Evolutionary conservation across 768 basidiomycete genomes (phyloP), one percentile per base, ranked within the genome.

Genomic region (Podaxis carcinomalis): DNA sequence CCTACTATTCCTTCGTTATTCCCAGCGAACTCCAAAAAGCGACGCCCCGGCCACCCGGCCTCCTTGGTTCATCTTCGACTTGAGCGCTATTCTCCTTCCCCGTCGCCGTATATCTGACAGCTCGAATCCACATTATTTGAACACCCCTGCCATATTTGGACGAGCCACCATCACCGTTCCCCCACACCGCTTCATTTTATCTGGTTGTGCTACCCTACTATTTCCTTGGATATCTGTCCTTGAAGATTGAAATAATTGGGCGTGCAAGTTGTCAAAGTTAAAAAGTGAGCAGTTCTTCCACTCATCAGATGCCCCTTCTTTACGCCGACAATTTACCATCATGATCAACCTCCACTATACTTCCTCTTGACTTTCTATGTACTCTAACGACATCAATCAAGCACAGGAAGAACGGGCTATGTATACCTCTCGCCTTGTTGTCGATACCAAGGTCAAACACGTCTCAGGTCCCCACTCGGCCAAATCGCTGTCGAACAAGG

Each of bases 371-470:
- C 27, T 44, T 46, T 39, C 14, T 49, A 19, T n/a, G 39, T 56
- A 39, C 5, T 25, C 35, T 16, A 16, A 49, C 46, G 27, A 19
- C 25, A 23, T 14, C 52, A 52, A 16, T 40, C 47, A 61, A 61
- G 60, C 19, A 53, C 32, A 21, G 27, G 58, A 36, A 35, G 39
- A 16, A 39, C 25, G n/a, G 23, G 19, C 57, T 53, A 84, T 84
- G 81, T 73, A 73, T 66, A 46, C 27, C 21, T 72, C 81, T 51
- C 78, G 74, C 61, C 82, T 84, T 63, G 76, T 73, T 65, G 77
- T 85, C 69, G 77, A 82, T 66, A 83, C 83, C 56, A 74, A 77
- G 60, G 68, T 76, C 63, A 72, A 69, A 62, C 65, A 69, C 59
- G 70, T 65, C 57, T 68, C 70, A 59, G 72, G 72, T 57, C 67